Base-by-base conservation (phyloP, 805 yeast species). In the Yarrowia alimentaria region DNA sequence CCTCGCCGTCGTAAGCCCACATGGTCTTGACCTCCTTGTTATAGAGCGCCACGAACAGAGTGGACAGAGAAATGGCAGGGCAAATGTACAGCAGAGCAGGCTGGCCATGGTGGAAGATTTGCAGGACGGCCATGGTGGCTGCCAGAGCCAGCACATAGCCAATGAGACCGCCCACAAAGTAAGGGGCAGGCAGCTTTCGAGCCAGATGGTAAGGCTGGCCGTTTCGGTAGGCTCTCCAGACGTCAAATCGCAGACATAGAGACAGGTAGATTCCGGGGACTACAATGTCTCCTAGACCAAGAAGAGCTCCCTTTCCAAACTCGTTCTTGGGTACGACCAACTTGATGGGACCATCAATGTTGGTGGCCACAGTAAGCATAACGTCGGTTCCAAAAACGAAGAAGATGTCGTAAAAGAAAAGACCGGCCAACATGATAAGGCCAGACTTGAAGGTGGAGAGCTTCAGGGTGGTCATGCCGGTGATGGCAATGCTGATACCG, bases 281-380 rank as follows among this genome's bases (percentile, higher is more conserved):
- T 3, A 77, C 77, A 48, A 83, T 73, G 61, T 83, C 89, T 5
- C 88, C 88, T 5, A 81, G 64, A 1, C 88, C 89, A 8, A 83
- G 63, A 43, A 80, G 61, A 5, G 75, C 65, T 55, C 68, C 50
- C 22, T 43, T 43, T 3, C 50, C 50, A 18, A 22, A 43, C 37
- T 30, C 29, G 30, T 43, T 43, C 11, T 43, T 43, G 7, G 83
- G 83, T 14, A 78, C 61, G 6, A 69, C 53, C 19, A 78, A 52
- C 55, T 76, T 78, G 37, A 73, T 68, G 1, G 88, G 88, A n/a
- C 77, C 67, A 3, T 78, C 76, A 17, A 81, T 57, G 6, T 61
- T 60, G 2, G 73, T 70, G 6, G 87, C 88, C 14, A 81, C 88
- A 1, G 77, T 69, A 29, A 72, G 68, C 89, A 83, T 83, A 5